Base-by-base conservation (phyloP, 495 filamentous ascomycete species). In the Delitschia confertaspora region DNA sequence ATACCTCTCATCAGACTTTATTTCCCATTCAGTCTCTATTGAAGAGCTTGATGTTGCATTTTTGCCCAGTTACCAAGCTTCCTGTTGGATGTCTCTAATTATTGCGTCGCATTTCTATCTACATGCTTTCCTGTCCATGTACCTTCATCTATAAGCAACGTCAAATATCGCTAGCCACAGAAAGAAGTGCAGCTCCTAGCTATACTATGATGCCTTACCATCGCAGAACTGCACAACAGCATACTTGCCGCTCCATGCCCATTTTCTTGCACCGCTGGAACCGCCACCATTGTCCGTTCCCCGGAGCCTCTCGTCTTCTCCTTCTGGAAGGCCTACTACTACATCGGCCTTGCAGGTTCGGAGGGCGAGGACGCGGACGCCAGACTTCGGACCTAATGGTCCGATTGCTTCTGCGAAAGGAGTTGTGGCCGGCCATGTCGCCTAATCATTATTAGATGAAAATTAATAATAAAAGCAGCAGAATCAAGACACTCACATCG, bases 171-270 rank as follows among this genome's bases (percentile, higher is more conserved):
- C n/a, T n/a, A n/a, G n/a, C n/a, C n/a, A n/a, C n/a, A n/a, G n/a
- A n/a, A n/a, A n/a, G n/a, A n/a, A n/a, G n/a, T n/a, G n/a, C n/a
- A n/a, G n/a, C n/a, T n/a, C n/a, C n/a, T n/a, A n/a, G n/a, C n/a
- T n/a, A n/a, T n/a, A n/a, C n/a, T n/a, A n/a, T n/a, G n/a, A 60
- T 33, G 51, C 62, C 61, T 83, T 82, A 7, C 81, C 82, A 58
- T 85, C 77, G 53, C 65, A 93, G 55, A 95, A 93, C 16, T 87
- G 88, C 9, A 91, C 79, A 24, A 96, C 85, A 2, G 89, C 91
- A 85, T 85, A 96, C 65, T 95, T 96, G 6, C 91, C 91, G 60
- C 75, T 85, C 89, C 88, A 96, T 1, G 88, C 91, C 91, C 91
- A 98, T 62, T 89, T 88, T 47, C 91, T 74, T 14, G 76, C 72